Evolutionary conservation across 208 protist species (phyloP).

Genomic region (Trypanosoma platydactyli): DNA sequence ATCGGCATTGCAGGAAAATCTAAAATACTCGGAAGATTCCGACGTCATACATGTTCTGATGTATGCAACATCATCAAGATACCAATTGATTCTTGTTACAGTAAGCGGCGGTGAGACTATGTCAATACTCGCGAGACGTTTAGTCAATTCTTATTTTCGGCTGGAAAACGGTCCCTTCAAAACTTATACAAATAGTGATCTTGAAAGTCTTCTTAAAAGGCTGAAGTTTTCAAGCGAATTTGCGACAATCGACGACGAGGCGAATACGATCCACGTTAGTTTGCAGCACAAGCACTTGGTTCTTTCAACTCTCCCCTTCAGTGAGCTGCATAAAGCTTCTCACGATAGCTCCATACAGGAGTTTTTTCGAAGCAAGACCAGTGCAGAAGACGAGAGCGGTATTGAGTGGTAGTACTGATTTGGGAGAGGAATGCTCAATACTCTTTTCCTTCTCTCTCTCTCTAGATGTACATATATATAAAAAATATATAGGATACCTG

Average conservation of each 20-base stretch:
- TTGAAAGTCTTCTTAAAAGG: conserved; percentile 13
- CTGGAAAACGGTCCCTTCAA: conserved; percentile 41
- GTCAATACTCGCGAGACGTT: conserved; percentile 27
- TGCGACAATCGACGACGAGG: conserved; percentile 19
- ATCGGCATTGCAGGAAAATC: conserved; percentile 38
- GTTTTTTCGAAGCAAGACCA: conserved; percentile 34
- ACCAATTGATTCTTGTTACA: conserved; percentile 43
- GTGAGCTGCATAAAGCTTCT: conserved; percentile 25
- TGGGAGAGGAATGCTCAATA: neutral
- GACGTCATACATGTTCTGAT: conserved; percentile 44
- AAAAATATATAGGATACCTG: no score
- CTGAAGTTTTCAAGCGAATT: conserved; percentile 43
- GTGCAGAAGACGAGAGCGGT: conserved; percentile 4
- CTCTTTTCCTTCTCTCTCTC: no score
- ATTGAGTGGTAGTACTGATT: conserved; percentile 1
- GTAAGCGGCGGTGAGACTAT: conserved; percentile 36
- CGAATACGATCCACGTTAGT: conserved; percentile 27
- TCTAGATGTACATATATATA: no score
- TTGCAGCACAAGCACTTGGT: conserved; percentile 32
- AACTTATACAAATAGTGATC: conserved; percentile 18
- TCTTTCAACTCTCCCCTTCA: conserved; percentile 29
- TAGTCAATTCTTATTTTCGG: conserved; percentile 40
- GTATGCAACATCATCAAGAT: conserved; percentile 32
- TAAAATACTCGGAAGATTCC: conserved; percentile 31
- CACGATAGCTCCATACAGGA: conserved; percentile 21